Percentiles rank a stretch among this genome's conserved stretches.
Conservation (phyloP, 495 filamentous ascomycete species). For the Alectoria sarmentosa region DNA sequence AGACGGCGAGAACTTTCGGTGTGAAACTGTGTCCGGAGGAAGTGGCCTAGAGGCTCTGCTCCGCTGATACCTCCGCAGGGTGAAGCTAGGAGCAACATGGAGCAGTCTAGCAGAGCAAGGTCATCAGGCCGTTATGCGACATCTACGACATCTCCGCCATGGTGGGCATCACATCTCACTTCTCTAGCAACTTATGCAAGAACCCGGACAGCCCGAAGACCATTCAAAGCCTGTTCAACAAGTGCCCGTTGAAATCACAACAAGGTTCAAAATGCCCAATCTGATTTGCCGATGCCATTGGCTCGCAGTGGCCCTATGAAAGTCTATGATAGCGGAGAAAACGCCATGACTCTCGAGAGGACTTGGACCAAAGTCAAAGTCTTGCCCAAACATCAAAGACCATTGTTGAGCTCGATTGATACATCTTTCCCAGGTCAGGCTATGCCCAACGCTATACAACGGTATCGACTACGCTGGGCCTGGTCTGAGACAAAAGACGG, state of each 20-base stretch:
- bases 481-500: not conserved
- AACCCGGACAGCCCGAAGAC: constrained; percentile 2
- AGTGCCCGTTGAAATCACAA: not conserved
- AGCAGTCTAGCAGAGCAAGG: not conserved
- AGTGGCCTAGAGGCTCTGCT: not conserved
- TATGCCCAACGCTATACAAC: not conserved
- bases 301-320: too few relatives aligned
- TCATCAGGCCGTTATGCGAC: not conserved
- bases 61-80: not conserved
- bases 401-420: not conserved
- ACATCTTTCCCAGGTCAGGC: not conserved
- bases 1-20: not conserved
- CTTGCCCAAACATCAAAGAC: not conserved
- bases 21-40: not conserved
- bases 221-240: not conserved
- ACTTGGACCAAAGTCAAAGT: not conserved
- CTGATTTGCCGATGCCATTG: not conserved
- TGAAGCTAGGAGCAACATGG: not conserved
- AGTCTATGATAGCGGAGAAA: not conserved
- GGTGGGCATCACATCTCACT: not conserved
- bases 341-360: not conserved
- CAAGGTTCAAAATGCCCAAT: not conserved
- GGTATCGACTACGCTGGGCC: not conserved
- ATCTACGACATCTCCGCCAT: not conserved
- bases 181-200: constrained; percentile 1